phyloP scores from a whole-genome alignment of 2,329 filamentous ascomycete species.

The Dothideomycetes sp. region DNA sequence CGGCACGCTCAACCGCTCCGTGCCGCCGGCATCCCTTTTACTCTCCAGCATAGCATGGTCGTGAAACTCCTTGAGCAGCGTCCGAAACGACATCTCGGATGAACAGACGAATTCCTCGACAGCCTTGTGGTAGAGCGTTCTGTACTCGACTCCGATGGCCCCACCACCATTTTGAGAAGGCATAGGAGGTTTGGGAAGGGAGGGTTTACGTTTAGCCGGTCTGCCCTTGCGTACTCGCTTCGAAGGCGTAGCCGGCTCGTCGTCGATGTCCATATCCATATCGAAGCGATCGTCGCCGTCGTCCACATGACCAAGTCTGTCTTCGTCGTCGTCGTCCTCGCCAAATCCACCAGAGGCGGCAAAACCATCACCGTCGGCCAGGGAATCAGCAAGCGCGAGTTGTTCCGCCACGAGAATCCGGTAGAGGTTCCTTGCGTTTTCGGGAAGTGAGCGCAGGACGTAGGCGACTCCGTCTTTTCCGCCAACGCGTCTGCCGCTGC shows the following conservation, averaged over 20 bases:
- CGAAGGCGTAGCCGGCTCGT: conserved; percentile 17
- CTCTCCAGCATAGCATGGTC: conserved; percentile 97
- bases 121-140: conserved; percentile 86
- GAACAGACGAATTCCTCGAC: conserved; percentile 95
- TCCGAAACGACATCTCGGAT: conserved; percentile 91
- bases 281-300: conserved; percentile 7
- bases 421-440: conserved; percentile 85
- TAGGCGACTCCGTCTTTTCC: conserved; percentile 88
- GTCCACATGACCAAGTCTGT: conserved; percentile 3
- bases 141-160: conserved; percentile 59
- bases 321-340: conserved; percentile 11
- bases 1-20: conserved; percentile 74
- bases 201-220: conserved; percentile 7
- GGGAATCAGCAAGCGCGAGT: conserved; percentile 51
- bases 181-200: too few species aligned
- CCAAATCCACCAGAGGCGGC: conserved; percentile 5
- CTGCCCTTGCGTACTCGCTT: conserved; percentile 9
- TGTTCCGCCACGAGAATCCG: conserved; percentile 76
- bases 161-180: background rate
- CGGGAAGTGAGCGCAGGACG: conserved; percentile 78
- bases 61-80: conserved; percentile 90
- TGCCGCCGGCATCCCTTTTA: conserved; percentile 72
- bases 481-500: conserved; percentile 66
- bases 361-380: conserved; percentile 38
- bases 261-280: conserved; percentile 14